A percentile compares a stretch with the other conserved stretches of the same genome.
Evolutionary conservation across 2,329 filamentous ascomycete genomes (phyloP).

Genomic region (Botrytis byssoidea): DNA sequence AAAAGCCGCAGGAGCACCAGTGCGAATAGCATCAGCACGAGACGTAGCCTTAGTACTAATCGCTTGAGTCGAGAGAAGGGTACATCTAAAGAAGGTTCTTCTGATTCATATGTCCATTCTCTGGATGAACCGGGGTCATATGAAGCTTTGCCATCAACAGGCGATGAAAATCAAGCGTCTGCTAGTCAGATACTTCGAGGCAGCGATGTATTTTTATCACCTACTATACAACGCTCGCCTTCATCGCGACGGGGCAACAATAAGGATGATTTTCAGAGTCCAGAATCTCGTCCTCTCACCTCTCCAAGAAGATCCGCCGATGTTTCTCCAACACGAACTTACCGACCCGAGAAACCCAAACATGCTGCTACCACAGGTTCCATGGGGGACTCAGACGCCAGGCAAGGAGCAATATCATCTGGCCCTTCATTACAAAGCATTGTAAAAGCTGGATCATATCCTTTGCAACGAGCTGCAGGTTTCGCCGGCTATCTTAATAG

Average conservation of each 20-base stretch:
- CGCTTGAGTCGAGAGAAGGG: constrained; percentile 51
- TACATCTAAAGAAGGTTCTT: constrained; percentile 58
- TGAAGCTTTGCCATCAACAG: constrained; percentile 65
- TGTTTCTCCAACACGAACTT: constrained; percentile 19
- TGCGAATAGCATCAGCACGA: constrained; percentile 41
- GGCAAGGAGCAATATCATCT: constrained; percentile 41
- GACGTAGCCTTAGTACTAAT: constrained; percentile 51
- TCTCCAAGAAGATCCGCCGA: constrained; percentile 27
- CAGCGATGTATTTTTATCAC: constrained; percentile 84
- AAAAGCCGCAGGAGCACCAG: constrained; percentile 62
- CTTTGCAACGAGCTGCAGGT: constrained; percentile 77
- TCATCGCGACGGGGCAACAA: constrained; percentile 32
- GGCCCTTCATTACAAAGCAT: constrained; percentile 57
- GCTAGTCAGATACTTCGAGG: constrained; percentile 87
- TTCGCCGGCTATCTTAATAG: constrained; percentile 80
- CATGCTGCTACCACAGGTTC: constrained; percentile 33
- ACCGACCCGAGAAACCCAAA: constrained; percentile 21
- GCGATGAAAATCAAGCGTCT: constrained; percentile 72
- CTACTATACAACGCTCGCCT: constrained; percentile 59
- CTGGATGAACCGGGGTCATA: constrained; percentile 73
- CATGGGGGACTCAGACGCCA: constrained; percentile 27
- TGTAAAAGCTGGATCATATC: constrained; percentile 65
- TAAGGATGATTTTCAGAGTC: constrained; percentile 20
- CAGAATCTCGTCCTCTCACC: constrained; percentile 28
- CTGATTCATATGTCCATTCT: constrained; percentile 74